Percentiles rank a stretch among this genome's conserved stretches.
Conservation (phyloP, 768 basidiomycete genomes). For the Naganishia randhawae region DNA sequence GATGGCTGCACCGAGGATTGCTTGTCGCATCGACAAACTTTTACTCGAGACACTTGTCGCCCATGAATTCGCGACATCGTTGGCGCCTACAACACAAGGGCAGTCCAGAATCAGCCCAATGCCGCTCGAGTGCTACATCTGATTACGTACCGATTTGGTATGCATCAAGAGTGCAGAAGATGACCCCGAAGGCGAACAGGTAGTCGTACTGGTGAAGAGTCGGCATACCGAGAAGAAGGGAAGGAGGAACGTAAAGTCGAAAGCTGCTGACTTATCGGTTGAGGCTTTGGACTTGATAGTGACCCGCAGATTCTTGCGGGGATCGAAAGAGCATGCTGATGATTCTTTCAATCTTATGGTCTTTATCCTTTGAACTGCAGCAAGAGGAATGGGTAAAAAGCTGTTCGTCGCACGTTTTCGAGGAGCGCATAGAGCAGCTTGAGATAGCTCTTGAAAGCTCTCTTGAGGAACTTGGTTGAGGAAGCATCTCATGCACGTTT, state of each 20-base stretch:
- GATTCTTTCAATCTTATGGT: not conserved
- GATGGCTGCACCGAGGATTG: slow-evolving; percentile 48
- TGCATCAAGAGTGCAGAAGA: slow-evolving; percentile 51
- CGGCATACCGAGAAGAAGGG: slow-evolving; percentile 32
- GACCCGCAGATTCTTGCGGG: not conserved
- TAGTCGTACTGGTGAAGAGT: slow-evolving; percentile 48
- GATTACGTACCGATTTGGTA: slow-evolving; percentile 48
- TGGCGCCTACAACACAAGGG: slow-evolving; percentile 21
- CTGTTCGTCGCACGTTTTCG: not conserved
- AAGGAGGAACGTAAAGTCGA: not conserved
- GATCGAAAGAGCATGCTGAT: not conserved
- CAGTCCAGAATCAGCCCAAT: not conserved
- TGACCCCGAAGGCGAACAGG: slow-evolving; percentile 49
- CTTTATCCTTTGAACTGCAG: not conserved
- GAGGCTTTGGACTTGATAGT: not conserved
- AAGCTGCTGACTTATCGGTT: not conserved
- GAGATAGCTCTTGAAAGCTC: too few relatives aligned
- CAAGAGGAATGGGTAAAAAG: not conserved
- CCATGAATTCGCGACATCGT: slow-evolving; percentile 50
- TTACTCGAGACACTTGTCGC: slow-evolving; percentile 52
- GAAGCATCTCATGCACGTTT: too few relatives aligned
- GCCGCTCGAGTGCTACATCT: not conserved
- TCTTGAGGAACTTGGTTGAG: too few relatives aligned
- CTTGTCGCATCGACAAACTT: slow-evolving; percentile 52
- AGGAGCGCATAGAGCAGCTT: too few relatives aligned